These are phyloP conservation scores for Neurospora sp. DNA, from an alignment of 495 filamentous ascomycete species.

Conservation along the genomic window DNA sequence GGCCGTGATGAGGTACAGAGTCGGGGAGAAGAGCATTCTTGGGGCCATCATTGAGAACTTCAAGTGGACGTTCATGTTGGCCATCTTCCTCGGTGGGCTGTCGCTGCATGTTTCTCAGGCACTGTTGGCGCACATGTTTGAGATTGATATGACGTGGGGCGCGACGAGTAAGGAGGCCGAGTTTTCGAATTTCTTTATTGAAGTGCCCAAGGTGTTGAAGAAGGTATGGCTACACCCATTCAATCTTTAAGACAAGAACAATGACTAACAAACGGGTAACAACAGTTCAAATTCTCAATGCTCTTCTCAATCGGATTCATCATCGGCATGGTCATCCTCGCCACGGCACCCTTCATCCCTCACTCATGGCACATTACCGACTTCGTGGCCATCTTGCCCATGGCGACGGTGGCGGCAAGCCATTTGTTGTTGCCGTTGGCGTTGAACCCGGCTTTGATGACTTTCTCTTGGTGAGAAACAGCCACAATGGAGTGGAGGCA, in stretches of 20 bases:
- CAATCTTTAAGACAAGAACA: no score
- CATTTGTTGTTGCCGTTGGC: conserved; percentile 64
- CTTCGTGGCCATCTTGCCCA: conserved; percentile 72
- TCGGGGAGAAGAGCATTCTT: conserved; percentile 45
- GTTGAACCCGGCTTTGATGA: conserved; percentile 72
- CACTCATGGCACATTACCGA: conserved; percentile 60
- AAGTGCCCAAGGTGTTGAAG: conserved; percentile 65
- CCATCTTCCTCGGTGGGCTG: conserved; percentile 61
- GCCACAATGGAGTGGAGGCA: neutral
- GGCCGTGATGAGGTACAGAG: conserved; percentile 58
- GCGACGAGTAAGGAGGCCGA: conserved; percentile 63
- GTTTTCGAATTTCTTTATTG: conserved; percentile 70
- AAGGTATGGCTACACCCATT: conserved; percentile 21
- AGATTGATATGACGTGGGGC: conserved; percentile 64
- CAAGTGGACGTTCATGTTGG: conserved; percentile 61
- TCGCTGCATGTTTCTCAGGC: conserved; percentile 60
- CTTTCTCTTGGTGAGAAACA: conserved; percentile 54
- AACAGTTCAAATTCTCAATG: conserved; percentile 65
- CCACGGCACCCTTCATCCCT: conserved; percentile 52
- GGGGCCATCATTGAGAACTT: conserved; percentile 55
- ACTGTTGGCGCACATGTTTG: conserved; percentile 59
- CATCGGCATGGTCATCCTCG: conserved; percentile 55
- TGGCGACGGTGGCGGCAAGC: conserved; percentile 59
- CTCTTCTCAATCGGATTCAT: conserved; percentile 52
- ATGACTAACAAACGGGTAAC: neutral